phyloP scores from a whole-genome alignment of 495 filamentous ascomycete species.

The Paragyromitra xinjiangensis region DNA sequence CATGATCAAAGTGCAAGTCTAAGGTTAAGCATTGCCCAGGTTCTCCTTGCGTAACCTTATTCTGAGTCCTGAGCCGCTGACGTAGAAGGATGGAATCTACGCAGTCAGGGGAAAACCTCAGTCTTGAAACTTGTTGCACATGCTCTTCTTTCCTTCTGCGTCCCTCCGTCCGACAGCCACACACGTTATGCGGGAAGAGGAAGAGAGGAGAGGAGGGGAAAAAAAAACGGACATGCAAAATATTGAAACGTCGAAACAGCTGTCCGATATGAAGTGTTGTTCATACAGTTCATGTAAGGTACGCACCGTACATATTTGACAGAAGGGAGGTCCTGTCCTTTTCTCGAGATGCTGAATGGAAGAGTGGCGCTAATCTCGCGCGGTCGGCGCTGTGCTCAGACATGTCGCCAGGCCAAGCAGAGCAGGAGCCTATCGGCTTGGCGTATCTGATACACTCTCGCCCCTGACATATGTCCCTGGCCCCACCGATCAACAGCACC shows the following conservation, averaged over 20 bases:
- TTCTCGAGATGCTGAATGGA: slow-evolving; percentile 31
- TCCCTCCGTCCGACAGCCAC: neutral
- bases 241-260: slow-evolving; percentile 39
- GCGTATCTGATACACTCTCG: slow-evolving; percentile 45
- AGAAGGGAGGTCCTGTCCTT: neutral
- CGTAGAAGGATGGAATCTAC: slow-evolving; percentile 14
- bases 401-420: slow-evolving; percentile 44
- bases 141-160: neutral
- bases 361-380: slow-evolving; percentile 46
- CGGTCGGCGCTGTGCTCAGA: slow-evolving; percentile 37
- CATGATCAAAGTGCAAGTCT: slow-evolving; percentile 25
- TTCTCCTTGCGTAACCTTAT: slow-evolving; percentile 38
- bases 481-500: slow-evolving; percentile 43
- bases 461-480: slow-evolving; percentile 50
- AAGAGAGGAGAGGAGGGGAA: neutral
- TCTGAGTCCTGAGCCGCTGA: slow-evolving; percentile 34
- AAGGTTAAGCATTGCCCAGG: neutral
- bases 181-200: slow-evolving; percentile 1
- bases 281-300: slow-evolving; percentile 44
- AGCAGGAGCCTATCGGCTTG: slow-evolving; percentile 48
- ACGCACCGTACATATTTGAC: slow-evolving; percentile 4
- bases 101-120: slow-evolving; percentile 1
- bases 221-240: neutral
- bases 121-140: slow-evolving; percentile 13
- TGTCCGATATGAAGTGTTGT: slow-evolving; percentile 42